Conservation (phyloP, 78 protist genomes). For the Dictyostelium brefeldianum region DNA sequence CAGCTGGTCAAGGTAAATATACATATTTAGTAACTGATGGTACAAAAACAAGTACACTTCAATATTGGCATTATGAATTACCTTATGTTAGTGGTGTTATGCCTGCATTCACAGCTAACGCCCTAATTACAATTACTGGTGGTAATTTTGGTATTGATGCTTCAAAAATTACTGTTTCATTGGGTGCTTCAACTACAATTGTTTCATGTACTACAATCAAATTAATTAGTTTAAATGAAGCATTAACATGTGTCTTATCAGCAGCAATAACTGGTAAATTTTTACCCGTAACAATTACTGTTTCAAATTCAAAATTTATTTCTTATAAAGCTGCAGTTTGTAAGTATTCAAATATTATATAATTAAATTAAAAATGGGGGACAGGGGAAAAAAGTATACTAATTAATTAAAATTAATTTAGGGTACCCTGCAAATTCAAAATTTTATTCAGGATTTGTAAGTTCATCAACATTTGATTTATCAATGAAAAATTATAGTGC, state of each 20-base stretch:
- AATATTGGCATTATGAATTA: constrained; percentile 22
- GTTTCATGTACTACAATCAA: background rate
- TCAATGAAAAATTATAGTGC: constrained; percentile 9
- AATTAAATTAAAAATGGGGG: background rate
- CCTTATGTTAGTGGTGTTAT: constrained; percentile 14
- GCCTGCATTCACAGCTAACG: background rate
- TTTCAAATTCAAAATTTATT: background rate
- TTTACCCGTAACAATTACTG: constrained; percentile 6
- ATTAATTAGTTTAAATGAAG: background rate
- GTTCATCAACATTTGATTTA: background rate
- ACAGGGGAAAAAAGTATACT: background rate
- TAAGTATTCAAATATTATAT: background rate
- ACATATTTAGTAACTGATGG: background rate
- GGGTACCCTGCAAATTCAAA: background rate
- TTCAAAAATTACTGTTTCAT: background rate
- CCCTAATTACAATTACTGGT: constrained; percentile 10
- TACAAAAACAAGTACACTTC: background rate
- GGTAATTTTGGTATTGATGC: background rate
- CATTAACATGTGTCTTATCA: constrained; percentile 8
- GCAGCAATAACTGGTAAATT: background rate
- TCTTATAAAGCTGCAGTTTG: constrained; percentile 51
- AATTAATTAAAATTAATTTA: background rate
- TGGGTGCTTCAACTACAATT: background rate
- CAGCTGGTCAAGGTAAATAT: constrained; percentile 7
- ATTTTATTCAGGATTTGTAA: constrained; percentile 41